These are phyloP conservation scores for Candida stauntonica DNA, from an alignment of 805 yeast species.

Conservation along the genomic window DNA sequence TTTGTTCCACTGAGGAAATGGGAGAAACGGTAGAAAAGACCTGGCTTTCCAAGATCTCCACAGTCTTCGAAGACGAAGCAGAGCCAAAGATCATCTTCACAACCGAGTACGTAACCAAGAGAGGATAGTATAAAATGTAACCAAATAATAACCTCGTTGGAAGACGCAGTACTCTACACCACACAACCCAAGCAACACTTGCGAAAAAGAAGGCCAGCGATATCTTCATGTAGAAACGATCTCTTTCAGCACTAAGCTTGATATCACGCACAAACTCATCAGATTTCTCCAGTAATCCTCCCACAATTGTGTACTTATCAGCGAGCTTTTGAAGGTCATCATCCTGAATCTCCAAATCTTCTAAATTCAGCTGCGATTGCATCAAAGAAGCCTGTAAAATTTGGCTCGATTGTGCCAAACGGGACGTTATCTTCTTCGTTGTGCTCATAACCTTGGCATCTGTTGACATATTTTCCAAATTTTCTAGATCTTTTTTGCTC, in stretches of 20 bases:
- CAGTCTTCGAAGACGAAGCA: background rate
- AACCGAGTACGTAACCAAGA: constrained; percentile 10
- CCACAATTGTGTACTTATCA: constrained; percentile 19
- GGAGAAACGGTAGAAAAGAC: no score
- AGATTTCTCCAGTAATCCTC: constrained; percentile 19
- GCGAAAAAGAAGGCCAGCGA: constrained; percentile 21
- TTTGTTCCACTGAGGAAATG: no score
- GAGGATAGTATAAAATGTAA: constrained; percentile 9
- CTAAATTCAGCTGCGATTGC: constrained; percentile 25
- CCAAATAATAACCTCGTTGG: constrained; percentile 18
- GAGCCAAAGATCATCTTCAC: background rate
- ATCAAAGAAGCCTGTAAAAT: constrained; percentile 24
- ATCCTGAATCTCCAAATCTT: constrained; percentile 23
- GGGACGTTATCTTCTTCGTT: constrained; percentile 25
- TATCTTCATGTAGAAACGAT: constrained; percentile 22
- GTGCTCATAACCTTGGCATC: constrained; percentile 24
- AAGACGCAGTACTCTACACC: constrained; percentile 21
- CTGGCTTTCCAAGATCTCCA: background rate
- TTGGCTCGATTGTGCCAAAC: constrained; percentile 22
- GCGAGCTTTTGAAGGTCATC: constrained; percentile 18
- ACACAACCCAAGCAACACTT: constrained; percentile 20
- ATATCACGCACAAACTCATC: constrained; percentile 25
- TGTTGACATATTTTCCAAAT: constrained; percentile 9
- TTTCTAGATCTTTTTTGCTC: background rate
- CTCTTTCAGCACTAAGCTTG: constrained; percentile 21